A percentile compares a stretch with the other conserved stretches of the same genome.
These are phyloP conservation scores for Wickerhamomyces silvicola DNA, from an alignment of 805 yeast genomes.

Conservation along the genomic window DNA sequence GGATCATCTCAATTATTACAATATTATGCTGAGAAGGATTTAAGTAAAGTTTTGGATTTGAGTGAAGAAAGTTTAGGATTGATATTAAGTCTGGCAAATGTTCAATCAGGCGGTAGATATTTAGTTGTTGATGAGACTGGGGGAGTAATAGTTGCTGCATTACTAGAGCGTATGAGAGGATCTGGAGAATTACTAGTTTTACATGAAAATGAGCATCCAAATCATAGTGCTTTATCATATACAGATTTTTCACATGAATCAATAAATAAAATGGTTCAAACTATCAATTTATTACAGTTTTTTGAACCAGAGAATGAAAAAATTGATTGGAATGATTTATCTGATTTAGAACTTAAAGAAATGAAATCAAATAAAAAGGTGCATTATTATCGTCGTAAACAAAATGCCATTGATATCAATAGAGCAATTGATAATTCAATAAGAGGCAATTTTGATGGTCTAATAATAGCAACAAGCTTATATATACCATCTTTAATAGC, in stretches of 20 bases:
- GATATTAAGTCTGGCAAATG: constrained; percentile 70
- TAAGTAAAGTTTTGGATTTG: constrained; percentile 64
- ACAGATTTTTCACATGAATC: constrained; percentile 55
- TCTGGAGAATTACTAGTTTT: constrained; percentile 63
- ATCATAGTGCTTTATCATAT: constrained; percentile 61
- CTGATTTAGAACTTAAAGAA: constrained; percentile 46
- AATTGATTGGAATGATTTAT: constrained; percentile 38
- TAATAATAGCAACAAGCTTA: constrained; percentile 68
- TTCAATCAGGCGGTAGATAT: constrained; percentile 86
- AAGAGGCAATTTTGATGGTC: constrained; percentile 60
- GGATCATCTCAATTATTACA: constrained; percentile 67
- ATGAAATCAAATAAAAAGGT: constrained; percentile 54
- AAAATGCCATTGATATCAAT: constrained; percentile 44
- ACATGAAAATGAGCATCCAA: constrained; percentile 94
- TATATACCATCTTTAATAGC: constrained; percentile 62
- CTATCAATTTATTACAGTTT: constrained; percentile 73
- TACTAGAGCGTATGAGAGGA: constrained; percentile 83
- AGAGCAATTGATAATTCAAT: constrained; percentile 43
- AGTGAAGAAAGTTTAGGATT: constrained; percentile 81
- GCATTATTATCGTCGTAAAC: constrained; percentile 61
- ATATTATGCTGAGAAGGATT: constrained; percentile 66
- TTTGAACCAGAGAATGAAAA: constrained; percentile 62
- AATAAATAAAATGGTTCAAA: constrained; percentile 50
- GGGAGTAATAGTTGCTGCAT: constrained; percentile 77
- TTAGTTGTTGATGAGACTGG: constrained; percentile 91